Percentiles rank a stretch among this genome's conserved stretches.
phyloP scores from a whole-genome alignment of 306 rosid genomes.

The Prunus armeniaca region DNA sequence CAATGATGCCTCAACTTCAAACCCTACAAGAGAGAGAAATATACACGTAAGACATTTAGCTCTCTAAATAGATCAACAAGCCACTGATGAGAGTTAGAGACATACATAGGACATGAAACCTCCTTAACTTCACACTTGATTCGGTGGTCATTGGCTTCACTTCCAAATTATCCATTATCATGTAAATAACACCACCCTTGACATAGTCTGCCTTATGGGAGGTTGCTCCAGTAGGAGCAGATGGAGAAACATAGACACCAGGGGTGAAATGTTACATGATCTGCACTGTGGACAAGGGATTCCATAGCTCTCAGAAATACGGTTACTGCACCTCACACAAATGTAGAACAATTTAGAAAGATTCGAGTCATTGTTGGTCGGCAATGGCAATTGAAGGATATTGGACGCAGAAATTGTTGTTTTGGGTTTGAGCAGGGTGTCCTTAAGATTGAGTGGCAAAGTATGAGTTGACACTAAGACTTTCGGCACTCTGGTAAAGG shows the following conservation, averaged over 20 bases:
- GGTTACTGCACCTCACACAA: not conserved
- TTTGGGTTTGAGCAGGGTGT: not conserved
- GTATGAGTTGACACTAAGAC: too few species aligned
- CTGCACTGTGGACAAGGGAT: not conserved
- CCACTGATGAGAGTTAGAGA: too few species aligned
- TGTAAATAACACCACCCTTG: slow-evolving; percentile 6
- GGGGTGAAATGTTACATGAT: rapidly evolving
- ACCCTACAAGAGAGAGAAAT: too few species aligned
- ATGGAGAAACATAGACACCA: not conserved
- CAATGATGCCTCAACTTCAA: too few species aligned
- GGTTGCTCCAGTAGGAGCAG: not conserved
- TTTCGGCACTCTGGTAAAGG: too few species aligned
- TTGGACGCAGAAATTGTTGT: not conserved
- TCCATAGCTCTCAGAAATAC: not conserved
- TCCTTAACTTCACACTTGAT: not conserved
- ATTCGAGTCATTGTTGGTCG: not conserved
- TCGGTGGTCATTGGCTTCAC: slow-evolving; percentile 21
- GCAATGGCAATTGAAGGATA: not conserved
- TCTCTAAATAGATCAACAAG: too few species aligned
- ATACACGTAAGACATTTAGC: too few species aligned
- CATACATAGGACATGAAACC: not conserved
- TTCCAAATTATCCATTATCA: slow-evolving; percentile 25
- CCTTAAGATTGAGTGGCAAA: not conserved
- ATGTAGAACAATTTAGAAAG: not conserved
- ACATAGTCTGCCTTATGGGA: not conserved